Base-by-base conservation (phyloP, 2,329 filamentous ascomycete genomes). In the Orbilia javanica region DNA sequence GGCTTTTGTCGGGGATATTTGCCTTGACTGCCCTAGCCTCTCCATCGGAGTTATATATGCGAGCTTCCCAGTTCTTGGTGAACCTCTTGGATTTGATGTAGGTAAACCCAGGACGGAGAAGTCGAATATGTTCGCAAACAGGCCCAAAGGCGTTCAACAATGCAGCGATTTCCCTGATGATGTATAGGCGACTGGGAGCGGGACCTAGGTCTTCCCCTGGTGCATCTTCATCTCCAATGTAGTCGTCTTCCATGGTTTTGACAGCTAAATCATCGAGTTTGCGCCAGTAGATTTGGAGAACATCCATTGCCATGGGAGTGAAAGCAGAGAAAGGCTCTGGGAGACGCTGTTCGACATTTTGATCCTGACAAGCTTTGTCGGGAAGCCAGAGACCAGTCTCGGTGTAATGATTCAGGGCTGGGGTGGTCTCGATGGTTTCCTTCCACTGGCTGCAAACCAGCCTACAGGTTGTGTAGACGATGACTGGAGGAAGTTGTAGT, bases 311-410 rank as follows among this genome's bases (percentile, higher is more conserved):
- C 48, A 73, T 60, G 8, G 69, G 69, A 3, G 69, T 73, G 60
- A 73, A 66, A 5, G 69, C 69, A 29, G 18, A 50, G 18, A 29
- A 31, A 1, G 50, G 39, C 4, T 73, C 69, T 29, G n/a, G 25
- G n/a, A 73, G 60, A 8, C 27, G 34, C 18, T 66, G 69, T 20
- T 25, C 6, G 25, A 44, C 25, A 36, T n/a, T 29, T 11, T 39
- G 15, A 44, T 44, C n/a, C 4, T 20, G 8, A 20, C 1, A 6
- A 15, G 4, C 4, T 60, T 66, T 53, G 36, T 66, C 62, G 3
- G 69, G 69, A 7, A 73, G 27, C 69, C 69, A 73, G 13, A 73
- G 39, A 11, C 69, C 69, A 11, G 69, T 73, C 11, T 10, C 39
- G 4, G 69, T 66, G 27, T 73, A 73, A n/a, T 73, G 18, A 8